Evolutionary conservation across 2,329 filamentous ascomycete genomes (phyloP), one percentile per base, ranked within the genome.

Genomic region (Apiospora saccharicola): DNA sequence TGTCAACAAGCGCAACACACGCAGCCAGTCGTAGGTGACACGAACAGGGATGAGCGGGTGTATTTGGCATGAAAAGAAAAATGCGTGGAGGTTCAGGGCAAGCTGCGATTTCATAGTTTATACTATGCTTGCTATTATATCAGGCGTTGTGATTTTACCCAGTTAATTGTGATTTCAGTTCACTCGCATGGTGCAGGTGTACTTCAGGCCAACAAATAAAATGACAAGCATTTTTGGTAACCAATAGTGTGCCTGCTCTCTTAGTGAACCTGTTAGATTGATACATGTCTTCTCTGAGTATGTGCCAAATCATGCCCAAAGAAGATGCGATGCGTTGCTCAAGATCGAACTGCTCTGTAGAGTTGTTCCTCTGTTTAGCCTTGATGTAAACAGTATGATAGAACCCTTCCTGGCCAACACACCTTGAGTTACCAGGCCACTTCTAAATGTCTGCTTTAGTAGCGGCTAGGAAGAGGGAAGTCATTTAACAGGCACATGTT

Each of bases 1-100:
- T 88, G 87, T 84, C 43, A 90, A 83, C 80, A 91, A 90, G 87
- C 89, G 90, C 75, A 83, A 84, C 73, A 89, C 87, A 72, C 87
- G 88, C 79, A 90, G 85, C 85, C 85, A 88, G 77, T 88, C 86
- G 79, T 89, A 86, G 76, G 69, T 22, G 41, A 44, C 19, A 26
- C 26, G 51, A 47, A 41, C 30, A 51, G 19, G 24, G 49, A 41
- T 7, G 19, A 57, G 46, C 14, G 68, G 49, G 53, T 51, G 68
- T 61, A 37, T 70, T 51, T 47, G 67, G 47, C 43, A 30, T 47
- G 57, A 70, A 41, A 44, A 53, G 43, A 41, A 49, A 49, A 51
- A 53, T 47, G 24, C 30, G 49, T 47, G 14, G 19, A 46, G 13
- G 43, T 46, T 41, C n/a, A 46, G 22, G 14, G 57, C 57, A 64